Conservation (phyloP, 2,329 filamentous ascomycete genomes). For the Scleromitrula shiraiana region DNA sequence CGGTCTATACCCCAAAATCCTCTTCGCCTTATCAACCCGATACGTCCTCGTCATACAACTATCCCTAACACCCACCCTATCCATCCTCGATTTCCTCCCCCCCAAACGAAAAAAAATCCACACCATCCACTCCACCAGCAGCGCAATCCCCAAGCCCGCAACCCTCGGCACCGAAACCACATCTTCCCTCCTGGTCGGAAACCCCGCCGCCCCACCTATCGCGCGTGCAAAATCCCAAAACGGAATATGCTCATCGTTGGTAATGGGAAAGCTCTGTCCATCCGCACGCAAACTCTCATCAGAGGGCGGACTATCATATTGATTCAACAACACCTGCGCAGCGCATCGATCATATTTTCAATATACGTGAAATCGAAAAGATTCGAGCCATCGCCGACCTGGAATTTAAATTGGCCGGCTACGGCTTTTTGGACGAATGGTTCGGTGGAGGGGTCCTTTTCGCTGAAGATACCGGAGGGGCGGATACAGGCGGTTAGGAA, state of each 20-base stretch:
- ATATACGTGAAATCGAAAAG: slow-evolving; percentile 44
- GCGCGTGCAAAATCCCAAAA: slow-evolving; percentile 15
- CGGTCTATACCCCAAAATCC: neutral
- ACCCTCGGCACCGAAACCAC: slow-evolving; percentile 9
- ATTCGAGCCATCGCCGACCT: slow-evolving; percentile 44
- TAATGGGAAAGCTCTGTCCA: slow-evolving; percentile 16
- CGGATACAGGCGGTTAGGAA: slow-evolving; percentile 43
- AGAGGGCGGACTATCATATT: slow-evolving; percentile 18
- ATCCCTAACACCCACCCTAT: neutral
- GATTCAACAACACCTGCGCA: slow-evolving; percentile 32
- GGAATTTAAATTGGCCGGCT: slow-evolving; percentile 40
- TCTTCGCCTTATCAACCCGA: neutral
- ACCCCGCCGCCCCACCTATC: slow-evolving; percentile 8
- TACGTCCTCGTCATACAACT: neutral
- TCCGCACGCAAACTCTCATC: slow-evolving; percentile 3
- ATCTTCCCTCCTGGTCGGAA: slow-evolving; percentile 7
- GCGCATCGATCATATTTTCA: slow-evolving; percentile 44
- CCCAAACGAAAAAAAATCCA: slow-evolving; percentile 13
- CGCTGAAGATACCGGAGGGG: slow-evolving; percentile 43
- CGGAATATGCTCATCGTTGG: slow-evolving; percentile 14
- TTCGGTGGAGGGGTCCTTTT: slow-evolving; percentile 28
- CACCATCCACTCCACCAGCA: slow-evolving; percentile 15
- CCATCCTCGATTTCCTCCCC: neutral
- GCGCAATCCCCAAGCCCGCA: slow-evolving; percentile 6
- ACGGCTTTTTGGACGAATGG: slow-evolving; percentile 36